phyloP scores from a whole-genome alignment of 129 eudicot genomes.

The Flaveria linearis region DNA sequence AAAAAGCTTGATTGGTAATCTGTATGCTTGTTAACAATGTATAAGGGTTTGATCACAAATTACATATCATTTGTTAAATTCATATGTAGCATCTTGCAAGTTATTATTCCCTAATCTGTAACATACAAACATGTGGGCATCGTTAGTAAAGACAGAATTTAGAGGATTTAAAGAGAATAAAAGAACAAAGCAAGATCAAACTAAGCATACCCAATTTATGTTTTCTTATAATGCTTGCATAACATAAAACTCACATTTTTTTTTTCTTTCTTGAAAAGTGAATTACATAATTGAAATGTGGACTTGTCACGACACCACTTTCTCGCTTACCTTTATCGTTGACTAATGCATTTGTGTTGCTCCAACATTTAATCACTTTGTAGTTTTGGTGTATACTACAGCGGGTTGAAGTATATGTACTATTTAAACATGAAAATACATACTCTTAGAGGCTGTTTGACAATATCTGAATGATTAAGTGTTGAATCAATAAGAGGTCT shows the following conservation, averaged over 20 bases:
- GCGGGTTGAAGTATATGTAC: neutral
- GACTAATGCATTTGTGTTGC: neutral
- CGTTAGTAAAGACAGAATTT: neutral
- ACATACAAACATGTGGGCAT: neutral
- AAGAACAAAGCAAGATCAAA: neutral
- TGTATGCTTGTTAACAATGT: neutral
- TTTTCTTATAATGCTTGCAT: neutral
- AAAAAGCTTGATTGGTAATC: neutral
- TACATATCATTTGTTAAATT: neutral
- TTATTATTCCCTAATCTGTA: too few relatives aligned
- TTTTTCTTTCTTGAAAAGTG: neutral
- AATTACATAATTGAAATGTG: neutral
- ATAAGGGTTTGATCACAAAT: neutral
- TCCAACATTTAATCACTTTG: neutral
- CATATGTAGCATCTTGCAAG: neutral
- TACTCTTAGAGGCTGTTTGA: too few relatives aligned
- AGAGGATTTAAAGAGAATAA: neutral
- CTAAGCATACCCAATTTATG: neutral
- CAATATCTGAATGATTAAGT: too few relatives aligned
- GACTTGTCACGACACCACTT: neutral
- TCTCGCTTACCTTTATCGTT: neutral
- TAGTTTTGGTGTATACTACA: neutral
- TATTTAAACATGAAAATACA: neutral
- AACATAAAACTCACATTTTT: neutral
- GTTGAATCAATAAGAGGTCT: too few relatives aligned